Evolutionary conservation across 306 rosid genomes (phyloP).

Genomic region (Prinsepia uniflora): DNA sequence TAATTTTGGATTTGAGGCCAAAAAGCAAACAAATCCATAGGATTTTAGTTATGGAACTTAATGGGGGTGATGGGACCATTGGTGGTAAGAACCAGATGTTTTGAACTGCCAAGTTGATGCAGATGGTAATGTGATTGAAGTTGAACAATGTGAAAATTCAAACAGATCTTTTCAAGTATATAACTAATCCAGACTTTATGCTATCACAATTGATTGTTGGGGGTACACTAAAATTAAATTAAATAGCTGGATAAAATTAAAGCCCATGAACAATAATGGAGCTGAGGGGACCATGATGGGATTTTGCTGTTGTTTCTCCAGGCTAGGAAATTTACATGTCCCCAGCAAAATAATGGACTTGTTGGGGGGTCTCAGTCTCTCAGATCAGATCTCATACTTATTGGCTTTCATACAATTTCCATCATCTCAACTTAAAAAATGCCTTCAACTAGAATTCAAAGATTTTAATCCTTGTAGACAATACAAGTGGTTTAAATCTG

Average conservation of each 20-base stretch:
- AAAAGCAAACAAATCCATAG: background rate
- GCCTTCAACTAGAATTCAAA: background rate
- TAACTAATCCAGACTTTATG: conserved; percentile 4
- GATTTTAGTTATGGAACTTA: background rate
- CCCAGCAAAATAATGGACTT: conserved; percentile 16
- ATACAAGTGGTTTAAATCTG: too few relatives aligned
- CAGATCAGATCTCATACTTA: background rate
- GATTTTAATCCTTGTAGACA: background rate
- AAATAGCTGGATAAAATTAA: conserved; percentile 1
- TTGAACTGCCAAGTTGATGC: conserved; percentile 7
- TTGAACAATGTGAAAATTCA: conserved; percentile 14
- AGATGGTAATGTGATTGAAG: conserved; percentile 18
- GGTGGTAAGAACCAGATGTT: background rate
- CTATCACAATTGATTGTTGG: conserved; percentile 6
- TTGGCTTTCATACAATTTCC: background rate
- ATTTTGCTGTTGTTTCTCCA: conserved; percentile 12
- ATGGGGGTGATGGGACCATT: conserved; percentile 21
- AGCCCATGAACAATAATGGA: conserved; percentile 20
- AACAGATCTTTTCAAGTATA: conserved; percentile 1
- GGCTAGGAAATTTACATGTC: background rate
- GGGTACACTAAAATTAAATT: background rate
- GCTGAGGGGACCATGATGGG: conserved; percentile 17
- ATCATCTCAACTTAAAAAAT: too few relatives aligned
- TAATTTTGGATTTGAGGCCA: too few relatives aligned
- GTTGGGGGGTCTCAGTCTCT: conserved; percentile 18